Evolutionary conservation across 306 rosid genomes (phyloP), one percentile per base, ranked within the genome.

Genomic region (Trichosanthes truncata): DNA sequence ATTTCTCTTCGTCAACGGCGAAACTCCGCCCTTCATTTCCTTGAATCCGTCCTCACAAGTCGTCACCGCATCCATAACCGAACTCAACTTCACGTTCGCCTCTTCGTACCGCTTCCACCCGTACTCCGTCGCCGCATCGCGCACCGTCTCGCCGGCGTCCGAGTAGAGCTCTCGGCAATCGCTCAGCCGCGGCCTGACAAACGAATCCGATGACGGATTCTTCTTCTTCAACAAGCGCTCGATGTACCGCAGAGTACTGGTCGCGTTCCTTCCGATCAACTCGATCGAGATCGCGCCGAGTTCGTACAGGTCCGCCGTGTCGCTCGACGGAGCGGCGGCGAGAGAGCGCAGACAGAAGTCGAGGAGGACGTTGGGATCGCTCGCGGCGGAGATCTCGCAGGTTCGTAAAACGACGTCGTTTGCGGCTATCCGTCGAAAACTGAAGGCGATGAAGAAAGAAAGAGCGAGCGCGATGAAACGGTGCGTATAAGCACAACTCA

Each of bases 1-100:
- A 79, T 91, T 91, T 77, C 88, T 84, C 84, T 86, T 87, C 0
- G 80, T 91, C 33, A 93, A 73, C 5, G 93, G 95, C 59, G 92
- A 91, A 78, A 78, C 77, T 45, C 68, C 71, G 29, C 74, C 76
- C 0, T 73, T n/a, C 20, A 45, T 80, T 51, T 90, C 88, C 59
- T 77, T 41, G 79, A 93, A 93, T 17, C 95, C 97, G 81, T 93
- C 98, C 76, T 91, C 97, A 41, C 98, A 93, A 1, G 97, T 93
- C 0, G 90, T 82, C 0, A 90, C 62, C 40, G 90, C 87, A 59
- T 89, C 97, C 57, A 82, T 21, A 18, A 89, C 85, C 0, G 91
- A 89, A 18, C 93, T 89, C 46, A 90, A 38, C 10, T 78, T 80
- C 6, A 90, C 48, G 17, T 89, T 89, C 36, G 79, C 90, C 23